A percentile compares a stretch with the other conserved stretches of the same genome.
Conservation (phyloP, 495 filamentous ascomycete species). For the Penicillium cataractarum region DNA sequence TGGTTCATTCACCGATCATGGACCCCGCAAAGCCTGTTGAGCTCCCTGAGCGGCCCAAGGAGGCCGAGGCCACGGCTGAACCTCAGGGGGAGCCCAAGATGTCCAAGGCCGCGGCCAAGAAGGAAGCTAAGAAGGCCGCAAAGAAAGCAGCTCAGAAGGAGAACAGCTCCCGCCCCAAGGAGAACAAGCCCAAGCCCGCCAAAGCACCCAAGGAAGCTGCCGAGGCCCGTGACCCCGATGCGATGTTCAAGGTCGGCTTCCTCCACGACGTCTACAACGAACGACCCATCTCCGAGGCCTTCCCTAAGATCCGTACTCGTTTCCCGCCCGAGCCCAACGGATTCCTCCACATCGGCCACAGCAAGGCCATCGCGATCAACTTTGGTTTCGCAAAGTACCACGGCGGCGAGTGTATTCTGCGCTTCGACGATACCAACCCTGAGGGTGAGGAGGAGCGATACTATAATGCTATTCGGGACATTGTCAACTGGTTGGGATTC, state of each 20-base stretch:
- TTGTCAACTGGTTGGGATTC: slow-evolving; percentile 82
- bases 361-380: slow-evolving; percentile 96
- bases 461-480: slow-evolving; percentile 76
- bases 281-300: slow-evolving; percentile 60
- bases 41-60: slow-evolving; percentile 37
- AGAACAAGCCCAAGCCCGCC: slow-evolving; percentile 36
- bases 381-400: slow-evolving; percentile 92
- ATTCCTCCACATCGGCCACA: slow-evolving; percentile 85
- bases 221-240: slow-evolving; percentile 58
- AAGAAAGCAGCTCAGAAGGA: slow-evolving; percentile 56
- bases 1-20: slow-evolving; percentile 23
- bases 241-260: slow-evolving; percentile 86
- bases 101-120: slow-evolving; percentile 50
- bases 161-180: slow-evolving; percentile 34
- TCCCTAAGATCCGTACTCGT: slow-evolving; percentile 63
- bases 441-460: slow-evolving; percentile 80
- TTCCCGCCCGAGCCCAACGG: slow-evolving; percentile 90
- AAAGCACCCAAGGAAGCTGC: slow-evolving; percentile 41
- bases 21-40: slow-evolving; percentile 36
- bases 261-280: slow-evolving; percentile 79
- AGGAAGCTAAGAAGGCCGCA: slow-evolving; percentile 58
- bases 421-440: slow-evolving; percentile 85
- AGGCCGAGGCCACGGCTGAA: slow-evolving; percentile 15
- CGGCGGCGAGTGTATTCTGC: slow-evolving; percentile 70
- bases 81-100: slow-evolving; percentile 20